A percentile compares a stretch with the other conserved stretches of the same genome.
Evolutionary conservation across 495 filamentous ascomycete genomes (phyloP).

Genomic region (Tuber borchii): DNA sequence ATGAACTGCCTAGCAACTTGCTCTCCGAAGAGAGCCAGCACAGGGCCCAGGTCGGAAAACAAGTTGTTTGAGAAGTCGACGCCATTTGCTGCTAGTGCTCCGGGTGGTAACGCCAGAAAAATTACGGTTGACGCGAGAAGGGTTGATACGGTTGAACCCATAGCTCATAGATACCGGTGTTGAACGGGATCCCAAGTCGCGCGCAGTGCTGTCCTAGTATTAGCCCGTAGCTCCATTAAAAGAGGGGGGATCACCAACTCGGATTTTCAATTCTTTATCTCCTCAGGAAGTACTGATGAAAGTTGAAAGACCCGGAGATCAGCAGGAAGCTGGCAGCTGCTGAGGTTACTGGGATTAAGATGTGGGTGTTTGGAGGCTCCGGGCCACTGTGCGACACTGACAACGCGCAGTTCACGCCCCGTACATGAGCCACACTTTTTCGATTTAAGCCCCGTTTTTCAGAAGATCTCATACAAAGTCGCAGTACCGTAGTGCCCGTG

Average conservation of each 20-base stretch:
- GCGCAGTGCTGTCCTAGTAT: background rate
- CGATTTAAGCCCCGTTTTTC: too few relatives aligned
- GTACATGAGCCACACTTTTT: background rate
- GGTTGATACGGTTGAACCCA: background rate
- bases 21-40: conserved; percentile 51
- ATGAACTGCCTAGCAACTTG: conserved; percentile 55
- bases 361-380: too few relatives aligned
- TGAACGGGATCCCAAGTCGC: background rate
- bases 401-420: background rate
- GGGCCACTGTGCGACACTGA: background rate
- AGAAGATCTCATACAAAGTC: background rate
- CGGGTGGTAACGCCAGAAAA: background rate
- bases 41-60: conserved; percentile 45
- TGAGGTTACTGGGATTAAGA: background rate
- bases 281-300: background rate
- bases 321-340: background rate
- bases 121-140: background rate
- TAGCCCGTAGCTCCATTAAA: background rate
- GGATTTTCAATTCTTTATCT: background rate
- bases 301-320: background rate
- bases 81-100: conserved; percentile 8
- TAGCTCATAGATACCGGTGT: background rate
- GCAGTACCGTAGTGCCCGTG: background rate
- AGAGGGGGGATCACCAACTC: background rate
- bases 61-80: conserved; percentile 52